Percentiles rank a stretch among this genome's conserved stretches.
phyloP scores from a whole-genome alignment of 805 yeast genomes.

The Saccharomycopsis fodiens region DNA sequence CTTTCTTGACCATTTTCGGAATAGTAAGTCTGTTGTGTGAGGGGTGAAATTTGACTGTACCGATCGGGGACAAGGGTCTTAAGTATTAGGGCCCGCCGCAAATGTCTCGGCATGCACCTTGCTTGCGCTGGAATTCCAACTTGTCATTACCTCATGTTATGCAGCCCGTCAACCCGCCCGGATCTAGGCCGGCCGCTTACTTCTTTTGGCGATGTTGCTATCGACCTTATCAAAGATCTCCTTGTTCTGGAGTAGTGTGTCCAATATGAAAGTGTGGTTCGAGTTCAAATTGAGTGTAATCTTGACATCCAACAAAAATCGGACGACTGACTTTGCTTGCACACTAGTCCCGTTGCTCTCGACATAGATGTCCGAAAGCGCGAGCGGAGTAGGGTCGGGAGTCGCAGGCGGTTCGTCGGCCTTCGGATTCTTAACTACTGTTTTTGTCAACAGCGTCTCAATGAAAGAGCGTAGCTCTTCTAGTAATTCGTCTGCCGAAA shows the following conservation, averaged over 20 bases:
- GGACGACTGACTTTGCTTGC: constrained; percentile 26
- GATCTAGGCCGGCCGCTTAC: not conserved
- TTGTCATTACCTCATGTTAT: no score
- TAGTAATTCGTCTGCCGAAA: constrained; percentile 33
- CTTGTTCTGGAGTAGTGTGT: constrained; percentile 45
- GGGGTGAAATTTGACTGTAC: no score
- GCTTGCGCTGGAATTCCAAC: no score
- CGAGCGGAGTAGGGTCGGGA: not conserved
- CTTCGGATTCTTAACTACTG: not conserved
- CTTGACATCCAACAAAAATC: constrained; percentile 35
- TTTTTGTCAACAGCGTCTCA: constrained; percentile 21
- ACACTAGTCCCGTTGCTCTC: constrained; percentile 20
- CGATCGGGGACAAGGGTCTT: no score
- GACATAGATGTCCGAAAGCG: constrained; percentile 15
- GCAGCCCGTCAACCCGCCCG: no score
- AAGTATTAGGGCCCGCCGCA: no score
- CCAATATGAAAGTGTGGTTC: constrained; percentile 51
- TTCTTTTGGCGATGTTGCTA: constrained; percentile 16
- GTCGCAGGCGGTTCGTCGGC: constrained; percentile 1
- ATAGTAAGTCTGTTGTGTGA: no score
- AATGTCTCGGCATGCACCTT: no score
- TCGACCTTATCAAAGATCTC: constrained; percentile 39
- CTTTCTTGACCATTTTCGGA: constrained; percentile 9
- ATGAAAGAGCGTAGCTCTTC: constrained; percentile 33
- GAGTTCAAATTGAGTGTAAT: constrained; percentile 44